Percentiles rank a stretch among this genome's conserved stretches.
These are phyloP conservation scores for Paecilomyces variotii DNA, from an alignment of 2,329 filamentous ascomycete genomes.

Conservation along the genomic window DNA sequence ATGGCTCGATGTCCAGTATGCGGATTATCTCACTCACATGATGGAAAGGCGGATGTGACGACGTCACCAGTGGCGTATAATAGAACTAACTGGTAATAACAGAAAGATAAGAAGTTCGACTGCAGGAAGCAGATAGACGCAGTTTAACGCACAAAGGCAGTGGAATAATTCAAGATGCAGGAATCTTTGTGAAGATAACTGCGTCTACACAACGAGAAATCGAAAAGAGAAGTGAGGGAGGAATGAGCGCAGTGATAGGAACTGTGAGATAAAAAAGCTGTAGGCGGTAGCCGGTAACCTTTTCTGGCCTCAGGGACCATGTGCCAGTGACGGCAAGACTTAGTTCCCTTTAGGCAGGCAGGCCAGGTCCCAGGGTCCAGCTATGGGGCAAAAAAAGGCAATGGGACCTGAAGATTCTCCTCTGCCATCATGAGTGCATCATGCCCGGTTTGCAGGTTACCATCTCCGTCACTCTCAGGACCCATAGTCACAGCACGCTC, in stretches of 20 bases:
- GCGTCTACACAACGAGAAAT: background rate
- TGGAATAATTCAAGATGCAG: background rate
- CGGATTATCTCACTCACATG: constrained; percentile 1
- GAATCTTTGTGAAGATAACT: background rate
- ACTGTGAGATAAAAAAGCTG: background rate
- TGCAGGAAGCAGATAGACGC: background rate
- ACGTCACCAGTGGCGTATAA: constrained; percentile 17
- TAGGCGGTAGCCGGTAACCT: background rate
- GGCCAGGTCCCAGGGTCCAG: background rate
- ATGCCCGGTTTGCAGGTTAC: background rate
- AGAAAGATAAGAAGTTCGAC: background rate
- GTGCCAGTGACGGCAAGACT: background rate
- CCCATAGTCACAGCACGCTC: background rate
- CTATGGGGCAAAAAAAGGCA: background rate
- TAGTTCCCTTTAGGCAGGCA: background rate
- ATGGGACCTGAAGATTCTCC: background rate
- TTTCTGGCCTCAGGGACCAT: background rate
- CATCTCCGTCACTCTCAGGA: background rate
- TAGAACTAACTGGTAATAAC: background rate
- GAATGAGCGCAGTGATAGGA: background rate
- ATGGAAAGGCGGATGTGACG: constrained; percentile 4
- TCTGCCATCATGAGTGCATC: background rate
- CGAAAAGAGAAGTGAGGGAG: background rate
- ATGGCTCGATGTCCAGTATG: background rate
- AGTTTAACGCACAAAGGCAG: background rate